These are phyloP conservation scores for Suhomyces atakaporum DNA, from an alignment of 1,139 yeast genomes.

Conservation along the genomic window DNA sequence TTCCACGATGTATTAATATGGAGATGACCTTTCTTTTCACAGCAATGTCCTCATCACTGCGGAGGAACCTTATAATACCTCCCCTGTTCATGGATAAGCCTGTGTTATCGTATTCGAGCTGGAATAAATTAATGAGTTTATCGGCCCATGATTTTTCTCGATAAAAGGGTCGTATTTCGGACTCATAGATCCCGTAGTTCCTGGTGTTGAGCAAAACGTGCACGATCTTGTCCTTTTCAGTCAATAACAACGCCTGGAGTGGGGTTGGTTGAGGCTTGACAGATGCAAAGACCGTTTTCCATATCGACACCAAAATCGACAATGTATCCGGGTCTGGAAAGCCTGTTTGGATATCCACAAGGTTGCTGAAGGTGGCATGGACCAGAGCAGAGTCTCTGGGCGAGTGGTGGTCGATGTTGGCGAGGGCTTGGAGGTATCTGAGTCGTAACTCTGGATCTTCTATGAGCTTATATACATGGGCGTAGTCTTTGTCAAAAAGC, in stretches of 20 bases:
- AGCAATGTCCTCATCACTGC: conserved; percentile 11
- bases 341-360: conserved; percentile 23
- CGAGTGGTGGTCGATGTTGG: conserved; percentile 7
- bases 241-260: conserved; percentile 22
- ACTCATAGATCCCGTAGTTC: conserved; percentile 23
- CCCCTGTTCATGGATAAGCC: conserved; percentile 16
- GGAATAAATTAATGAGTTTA: conserved; percentile 22
- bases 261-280: conserved; percentile 5
- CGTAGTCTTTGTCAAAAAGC: conserved; percentile 13
- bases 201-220: conserved; percentile 25
- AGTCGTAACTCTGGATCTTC: conserved; percentile 13
- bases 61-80: conserved; percentile 18
- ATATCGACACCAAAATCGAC: conserved; percentile 23
- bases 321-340: conserved; percentile 18
- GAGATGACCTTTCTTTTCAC: conserved; percentile 24
- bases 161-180: conserved; percentile 18
- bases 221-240: conserved; percentile 21
- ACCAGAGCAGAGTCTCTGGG: conserved; percentile 16
- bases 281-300: conserved; percentile 19
- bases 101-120: conserved; percentile 19
- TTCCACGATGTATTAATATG: conserved; percentile 23
- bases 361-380: conserved; percentile 17
- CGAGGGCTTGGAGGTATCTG: conserved; percentile 14
- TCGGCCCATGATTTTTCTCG: conserved; percentile 24
- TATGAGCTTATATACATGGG: conserved; percentile 19